phyloP scores from a whole-genome alignment of 208 protist species.

The Trypanosoma caninum region DNA sequence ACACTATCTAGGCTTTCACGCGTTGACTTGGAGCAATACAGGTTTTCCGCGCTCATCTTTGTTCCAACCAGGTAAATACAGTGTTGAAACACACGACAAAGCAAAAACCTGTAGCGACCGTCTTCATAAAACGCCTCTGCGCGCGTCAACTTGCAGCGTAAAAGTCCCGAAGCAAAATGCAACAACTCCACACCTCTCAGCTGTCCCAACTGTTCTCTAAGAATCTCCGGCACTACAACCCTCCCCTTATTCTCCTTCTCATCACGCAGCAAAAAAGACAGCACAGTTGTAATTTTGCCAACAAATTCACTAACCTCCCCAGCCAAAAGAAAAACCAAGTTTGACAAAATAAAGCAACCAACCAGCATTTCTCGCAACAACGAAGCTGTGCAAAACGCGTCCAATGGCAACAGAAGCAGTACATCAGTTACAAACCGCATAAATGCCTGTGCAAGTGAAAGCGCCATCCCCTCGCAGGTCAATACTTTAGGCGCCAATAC shows the following conservation, averaged over 20 bases:
- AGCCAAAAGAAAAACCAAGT: constrained; percentile 19
- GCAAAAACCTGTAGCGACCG: neutral
- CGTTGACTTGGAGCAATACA: constrained; percentile 46
- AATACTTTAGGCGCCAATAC: constrained; percentile 13
- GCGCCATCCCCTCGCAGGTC: neutral
- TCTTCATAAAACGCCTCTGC: constrained; percentile 17
- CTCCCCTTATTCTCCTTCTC: no score
- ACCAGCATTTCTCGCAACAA: constrained; percentile 15
- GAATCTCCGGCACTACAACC: constrained; percentile 21
- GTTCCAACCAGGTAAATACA: constrained; percentile 60
- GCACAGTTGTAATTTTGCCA: neutral
- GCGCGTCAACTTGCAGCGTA: constrained; percentile 42
- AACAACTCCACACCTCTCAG: constrained; percentile 57
- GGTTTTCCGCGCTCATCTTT: constrained; percentile 47
- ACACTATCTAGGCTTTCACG: constrained; percentile 40
- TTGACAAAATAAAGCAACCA: constrained; percentile 19
- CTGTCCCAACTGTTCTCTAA: constrained; percentile 34
- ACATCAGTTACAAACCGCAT: constrained; percentile 11
- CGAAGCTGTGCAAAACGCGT: neutral
- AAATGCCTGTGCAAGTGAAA: constrained; percentile 11
- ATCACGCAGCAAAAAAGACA: no score
- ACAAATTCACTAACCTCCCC: neutral
- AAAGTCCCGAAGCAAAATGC: constrained; percentile 48
- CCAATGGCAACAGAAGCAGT: constrained; percentile 8
- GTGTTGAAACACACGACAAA: constrained; percentile 39